phyloP scores from a whole-genome alignment of 2,329 filamentous ascomycete species.

The Hymenoscyphus fraxineus region DNA sequence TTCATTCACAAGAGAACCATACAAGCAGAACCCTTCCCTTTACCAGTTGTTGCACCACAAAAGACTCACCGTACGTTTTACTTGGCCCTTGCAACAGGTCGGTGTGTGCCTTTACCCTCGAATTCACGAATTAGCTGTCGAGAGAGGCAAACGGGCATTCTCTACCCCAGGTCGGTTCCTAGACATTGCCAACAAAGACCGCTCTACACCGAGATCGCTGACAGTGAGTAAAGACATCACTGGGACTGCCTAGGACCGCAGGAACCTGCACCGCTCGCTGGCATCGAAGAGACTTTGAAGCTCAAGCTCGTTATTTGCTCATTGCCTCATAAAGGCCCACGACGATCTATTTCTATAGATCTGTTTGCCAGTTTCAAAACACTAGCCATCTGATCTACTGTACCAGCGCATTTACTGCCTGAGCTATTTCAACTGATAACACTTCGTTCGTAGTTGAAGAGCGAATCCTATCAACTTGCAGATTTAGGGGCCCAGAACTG shows the following conservation, averaged over 20 bases:
- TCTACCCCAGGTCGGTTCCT: slow-evolving; percentile 41
- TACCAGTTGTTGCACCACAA: slow-evolving; percentile 11
- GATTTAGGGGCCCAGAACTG: slow-evolving; percentile 23
- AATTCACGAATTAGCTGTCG: slow-evolving; percentile 46
- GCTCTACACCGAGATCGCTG: slow-evolving; percentile 39
- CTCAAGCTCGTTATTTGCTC: slow-evolving; percentile 24
- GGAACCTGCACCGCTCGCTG: slow-evolving; percentile 25
- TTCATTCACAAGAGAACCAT: slow-evolving; percentile 13
- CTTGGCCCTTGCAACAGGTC: slow-evolving; percentile 13
- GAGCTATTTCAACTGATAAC: slow-evolving; percentile 16
- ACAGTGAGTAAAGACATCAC: slow-evolving; percentile 26
- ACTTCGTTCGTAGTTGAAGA: slow-evolving; percentile 24
- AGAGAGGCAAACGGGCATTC: slow-evolving; percentile 44
- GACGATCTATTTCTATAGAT: slow-evolving; percentile 23
- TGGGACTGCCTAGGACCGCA: slow-evolving; percentile 26
- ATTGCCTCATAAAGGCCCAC: slow-evolving; percentile 24
- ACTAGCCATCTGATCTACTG: slow-evolving; percentile 22
- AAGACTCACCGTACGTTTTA: slow-evolving; percentile 19
- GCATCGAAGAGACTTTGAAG: slow-evolving; percentile 26
- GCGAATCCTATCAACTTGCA: slow-evolving; percentile 26
- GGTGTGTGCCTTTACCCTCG: slow-evolving; percentile 41
- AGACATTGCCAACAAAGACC: slow-evolving; percentile 48
- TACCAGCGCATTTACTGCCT: slow-evolving; percentile 18
- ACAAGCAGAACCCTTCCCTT: slow-evolving; percentile 21
- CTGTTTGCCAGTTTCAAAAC: slow-evolving; percentile 30